Evolutionary conservation across 2,329 filamentous ascomycete genomes (phyloP).

Genomic region (Monilinia laxa): DNA sequence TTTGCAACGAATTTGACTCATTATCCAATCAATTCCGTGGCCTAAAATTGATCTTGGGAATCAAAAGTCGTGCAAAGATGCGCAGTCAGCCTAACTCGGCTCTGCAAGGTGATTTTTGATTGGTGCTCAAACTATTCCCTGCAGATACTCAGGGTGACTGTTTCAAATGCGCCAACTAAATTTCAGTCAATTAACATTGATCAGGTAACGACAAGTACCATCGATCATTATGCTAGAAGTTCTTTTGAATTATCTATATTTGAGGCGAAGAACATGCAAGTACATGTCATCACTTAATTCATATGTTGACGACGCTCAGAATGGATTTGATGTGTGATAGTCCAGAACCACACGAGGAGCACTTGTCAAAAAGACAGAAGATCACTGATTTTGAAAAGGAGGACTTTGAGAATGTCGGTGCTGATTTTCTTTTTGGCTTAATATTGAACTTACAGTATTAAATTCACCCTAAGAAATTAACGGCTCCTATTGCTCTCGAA

Average conservation of each 20-base stretch:
- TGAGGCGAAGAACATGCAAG: background rate
- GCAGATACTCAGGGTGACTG: background rate
- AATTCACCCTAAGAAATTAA: background rate
- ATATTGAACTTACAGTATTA: background rate
- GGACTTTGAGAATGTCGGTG: background rate
- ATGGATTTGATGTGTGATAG: background rate
- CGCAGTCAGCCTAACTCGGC: conserved; percentile 8
- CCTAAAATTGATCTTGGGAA: background rate
- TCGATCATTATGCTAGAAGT: background rate
- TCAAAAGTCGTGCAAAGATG: background rate
- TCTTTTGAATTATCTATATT: background rate
- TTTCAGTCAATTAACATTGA: too few species aligned
- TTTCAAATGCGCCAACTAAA: background rate
- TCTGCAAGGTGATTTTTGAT: background rate
- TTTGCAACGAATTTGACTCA: background rate
- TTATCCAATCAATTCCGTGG: background rate
- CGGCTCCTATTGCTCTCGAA: background rate
- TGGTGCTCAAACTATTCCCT: background rate
- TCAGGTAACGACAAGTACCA: too few species aligned
- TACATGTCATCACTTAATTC: background rate
- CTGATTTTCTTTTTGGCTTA: too few species aligned
- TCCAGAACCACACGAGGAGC: background rate
- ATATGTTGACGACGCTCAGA: background rate
- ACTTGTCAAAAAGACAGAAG: background rate
- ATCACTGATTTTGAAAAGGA: background rate